Base-by-base conservation (phyloP, 495 filamentous ascomycete species). In the Thermochaetoides thermophila region DNA sequence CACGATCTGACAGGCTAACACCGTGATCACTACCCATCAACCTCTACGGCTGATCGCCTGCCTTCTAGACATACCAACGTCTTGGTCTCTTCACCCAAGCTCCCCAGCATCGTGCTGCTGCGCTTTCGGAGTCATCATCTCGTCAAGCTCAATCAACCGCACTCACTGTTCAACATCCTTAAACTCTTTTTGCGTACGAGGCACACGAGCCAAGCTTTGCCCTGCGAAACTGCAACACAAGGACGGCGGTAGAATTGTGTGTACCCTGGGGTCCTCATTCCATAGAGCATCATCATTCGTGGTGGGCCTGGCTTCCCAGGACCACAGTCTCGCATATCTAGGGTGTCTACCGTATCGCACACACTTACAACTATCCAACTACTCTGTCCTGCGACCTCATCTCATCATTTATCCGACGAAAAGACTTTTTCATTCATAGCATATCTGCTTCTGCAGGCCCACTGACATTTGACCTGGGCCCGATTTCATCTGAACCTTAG, bases 61-160 rank as follows among this genome's bases (percentile, higher is more conserved):
- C 31, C 20, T 32, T 26, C 32, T 40, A n/a, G n/a, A n/a, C 18
- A 15, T 14, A 35, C 40, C 42, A 16, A 32, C 39, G 26, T 35
- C 40, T 34, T 24, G 26, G 23, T 34, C 35, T 38, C 37, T 42
- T 40, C 38, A 19, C 43, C 37, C 26, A 17, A 21, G 31, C 23
- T 20, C 37, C 22, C 49, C 37, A 53, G 49, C 55, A 44, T 57
- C 57, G n/a, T n/a, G n/a, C n/a, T n/a, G n/a, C n/a, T n/a, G n/a
- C n/a, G n/a, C n/a, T n/a, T n/a, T n/a, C n/a, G n/a, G n/a, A n/a
- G n/a, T n/a, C n/a, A n/a, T n/a, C n/a, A n/a, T n/a, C n/a, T n/a
- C n/a, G n/a, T 52, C 47, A 49, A 38, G 56, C 56, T 53, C 44
- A n/a, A n/a, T n/a, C 63, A 62, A 46, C 60, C 55, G 58, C 55